A percentile compares a stretch with the other conserved stretches of the same genome.
phyloP scores from a whole-genome alignment of 192 early-diverging fungal species.

The Coemansia sp. region DNA sequence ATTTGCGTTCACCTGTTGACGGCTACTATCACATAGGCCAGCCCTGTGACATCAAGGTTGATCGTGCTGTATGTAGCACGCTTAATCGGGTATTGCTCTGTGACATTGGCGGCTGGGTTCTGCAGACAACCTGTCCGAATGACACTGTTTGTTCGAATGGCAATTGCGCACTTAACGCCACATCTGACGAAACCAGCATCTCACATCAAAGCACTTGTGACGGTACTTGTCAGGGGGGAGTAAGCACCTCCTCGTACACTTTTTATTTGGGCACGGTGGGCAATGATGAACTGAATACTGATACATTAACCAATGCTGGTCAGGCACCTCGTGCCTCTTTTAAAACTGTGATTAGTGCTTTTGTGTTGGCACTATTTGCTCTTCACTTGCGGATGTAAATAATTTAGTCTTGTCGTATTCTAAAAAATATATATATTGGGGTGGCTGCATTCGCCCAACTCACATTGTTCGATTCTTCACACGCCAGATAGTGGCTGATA shows the following conservation, averaged over 20 bases:
- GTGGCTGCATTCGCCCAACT: neutral
- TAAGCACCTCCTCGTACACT: neutral
- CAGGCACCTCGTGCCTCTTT: neutral
- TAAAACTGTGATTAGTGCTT: neutral
- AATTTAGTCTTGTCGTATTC: neutral
- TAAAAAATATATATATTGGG: neutral
- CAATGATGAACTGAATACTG: neutral
- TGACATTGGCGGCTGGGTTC: constrained; percentile 12
- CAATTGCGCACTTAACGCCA: neutral
- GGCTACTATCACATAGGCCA: neutral
- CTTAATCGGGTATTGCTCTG: neutral
- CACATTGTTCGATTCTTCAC: neutral
- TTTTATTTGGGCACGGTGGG: neutral
- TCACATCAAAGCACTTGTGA: too few species aligned
- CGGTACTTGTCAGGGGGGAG: neutral
- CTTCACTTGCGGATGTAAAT: neutral
- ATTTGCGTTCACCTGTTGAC: neutral
- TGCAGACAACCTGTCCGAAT: neutral
- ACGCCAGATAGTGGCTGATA: neutral
- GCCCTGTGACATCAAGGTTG: constrained; percentile 1
- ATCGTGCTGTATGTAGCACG: neutral
- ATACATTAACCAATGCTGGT: neutral
- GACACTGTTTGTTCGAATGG: constrained; percentile 5
- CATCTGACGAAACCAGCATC: too few species aligned
- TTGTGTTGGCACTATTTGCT: neutral